Conservation (phyloP, 176 grass and related monocot species). For the Triticum timopheevii region DNA sequence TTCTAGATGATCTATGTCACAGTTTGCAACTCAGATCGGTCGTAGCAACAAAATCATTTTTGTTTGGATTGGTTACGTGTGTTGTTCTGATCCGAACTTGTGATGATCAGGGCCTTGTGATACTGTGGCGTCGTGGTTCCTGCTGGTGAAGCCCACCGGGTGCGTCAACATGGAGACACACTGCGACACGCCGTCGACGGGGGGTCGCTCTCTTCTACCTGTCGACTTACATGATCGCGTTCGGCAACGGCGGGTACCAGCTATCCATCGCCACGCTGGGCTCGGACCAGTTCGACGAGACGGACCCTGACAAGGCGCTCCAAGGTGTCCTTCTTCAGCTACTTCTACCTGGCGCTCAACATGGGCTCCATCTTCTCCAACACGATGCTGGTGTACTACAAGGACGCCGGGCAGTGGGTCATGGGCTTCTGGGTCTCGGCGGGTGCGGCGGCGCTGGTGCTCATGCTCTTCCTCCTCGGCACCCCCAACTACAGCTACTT, state of each 20-base stretch:
- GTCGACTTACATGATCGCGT: slow-evolving; percentile 83
- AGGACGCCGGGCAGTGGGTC: slow-evolving; percentile 65
- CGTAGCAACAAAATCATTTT: no score
- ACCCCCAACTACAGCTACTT: slow-evolving; percentile 69
- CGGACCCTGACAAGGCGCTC: slow-evolving; percentile 54
- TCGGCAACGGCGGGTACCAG: slow-evolving; percentile 88
- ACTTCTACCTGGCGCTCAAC: slow-evolving; percentile 91
- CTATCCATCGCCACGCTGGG: slow-evolving; percentile 81
- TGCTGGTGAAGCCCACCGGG: slow-evolving; percentile 67
- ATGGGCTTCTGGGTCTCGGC: slow-evolving; percentile 83
- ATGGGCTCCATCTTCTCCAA: slow-evolving; percentile 74
- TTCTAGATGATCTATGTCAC: slow-evolving; percentile 82
- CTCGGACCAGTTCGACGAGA: slow-evolving; percentile 88
- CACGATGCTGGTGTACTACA: slow-evolving; percentile 77
- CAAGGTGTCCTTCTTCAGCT: slow-evolving; percentile 90
- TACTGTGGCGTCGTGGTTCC: slow-evolving; percentile 67
- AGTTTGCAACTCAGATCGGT: slow-evolving; percentile 14
- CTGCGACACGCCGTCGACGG: slow-evolving; percentile 49
- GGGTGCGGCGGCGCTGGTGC: slow-evolving; percentile 43
- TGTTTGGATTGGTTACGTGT: no score
- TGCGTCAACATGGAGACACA: slow-evolving; percentile 44
- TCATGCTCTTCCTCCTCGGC: slow-evolving; percentile 68
- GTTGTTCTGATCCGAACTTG: neutral
- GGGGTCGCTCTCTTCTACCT: slow-evolving; percentile 68
- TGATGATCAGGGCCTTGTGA: slow-evolving; percentile 50